Conservation (phyloP, 75 land plant genomes). For the Cryptomeria japonica region DNA sequence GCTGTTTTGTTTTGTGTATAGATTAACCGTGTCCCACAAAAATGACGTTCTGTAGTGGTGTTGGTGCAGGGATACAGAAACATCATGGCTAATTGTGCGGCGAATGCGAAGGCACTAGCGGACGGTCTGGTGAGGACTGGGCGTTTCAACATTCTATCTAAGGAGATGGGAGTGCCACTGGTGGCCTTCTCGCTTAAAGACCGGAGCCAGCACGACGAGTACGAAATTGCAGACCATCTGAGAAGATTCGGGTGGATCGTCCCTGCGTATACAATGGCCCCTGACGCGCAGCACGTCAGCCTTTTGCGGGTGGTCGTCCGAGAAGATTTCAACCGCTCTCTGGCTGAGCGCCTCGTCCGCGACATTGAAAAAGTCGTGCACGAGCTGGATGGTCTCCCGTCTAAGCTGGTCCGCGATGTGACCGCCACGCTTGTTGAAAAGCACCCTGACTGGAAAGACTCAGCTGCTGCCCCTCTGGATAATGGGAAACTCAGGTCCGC, state of each 20-base stretch:
- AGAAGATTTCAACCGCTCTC: slow-evolving; percentile 53
- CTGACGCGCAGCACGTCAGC: slow-evolving; percentile 41
- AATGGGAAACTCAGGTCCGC: not conserved
- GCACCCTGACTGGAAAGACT: not conserved
- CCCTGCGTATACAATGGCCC: slow-evolving; percentile 68
- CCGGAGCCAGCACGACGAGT: slow-evolving; percentile 24
- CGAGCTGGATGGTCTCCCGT: slow-evolving; percentile 26
- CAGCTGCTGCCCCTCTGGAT: not conserved
- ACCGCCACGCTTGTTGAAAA: not conserved
- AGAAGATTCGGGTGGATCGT: slow-evolving; percentile 61
- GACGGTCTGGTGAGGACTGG: slow-evolving; percentile 40
- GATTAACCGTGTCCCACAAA: too few species aligned
- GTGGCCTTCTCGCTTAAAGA: slow-evolving; percentile 59
- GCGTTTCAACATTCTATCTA: slow-evolving; percentile 47
- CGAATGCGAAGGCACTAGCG: slow-evolving; percentile 36
- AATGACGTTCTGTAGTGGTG: not conserved
- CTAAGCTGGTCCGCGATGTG: not conserved
- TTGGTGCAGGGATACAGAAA: slow-evolving; percentile 44
- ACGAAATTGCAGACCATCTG: slow-evolving; percentile 48
- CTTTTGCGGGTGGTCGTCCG: slow-evolving; percentile 56
- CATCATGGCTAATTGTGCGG: slow-evolving; percentile 42
- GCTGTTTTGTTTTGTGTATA: too few species aligned
- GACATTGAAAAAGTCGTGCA: slow-evolving; percentile 43
- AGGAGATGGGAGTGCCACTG: slow-evolving; percentile 45
- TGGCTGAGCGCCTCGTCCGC: slow-evolving; percentile 38